A percentile compares a stretch with the other conserved stretches of the same genome.
Conservation (phyloP, 805 yeast species). For the Danielia reshetovae region DNA sequence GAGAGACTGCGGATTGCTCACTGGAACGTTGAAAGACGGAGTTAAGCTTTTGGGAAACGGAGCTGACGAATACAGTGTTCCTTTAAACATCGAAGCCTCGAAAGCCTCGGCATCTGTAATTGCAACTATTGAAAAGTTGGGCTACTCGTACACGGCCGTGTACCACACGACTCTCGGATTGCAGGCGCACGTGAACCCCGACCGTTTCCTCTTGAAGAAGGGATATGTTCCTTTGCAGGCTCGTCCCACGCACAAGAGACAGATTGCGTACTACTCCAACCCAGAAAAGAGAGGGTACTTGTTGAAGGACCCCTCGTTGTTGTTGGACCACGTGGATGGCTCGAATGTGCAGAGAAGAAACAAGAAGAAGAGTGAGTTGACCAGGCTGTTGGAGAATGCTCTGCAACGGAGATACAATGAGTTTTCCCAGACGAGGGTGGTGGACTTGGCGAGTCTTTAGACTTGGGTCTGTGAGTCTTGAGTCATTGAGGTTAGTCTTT, state of each 20-base stretch:
- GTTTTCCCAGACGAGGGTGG: slow-evolving; percentile 11
- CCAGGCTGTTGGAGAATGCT: slow-evolving; percentile 33
- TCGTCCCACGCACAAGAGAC: slow-evolving; percentile 79
- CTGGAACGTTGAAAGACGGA: slow-evolving; percentile 73
- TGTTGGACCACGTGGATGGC: slow-evolving; percentile 34
- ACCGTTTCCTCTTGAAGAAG: slow-evolving; percentile 58
- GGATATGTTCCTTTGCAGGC: slow-evolving; percentile 84
- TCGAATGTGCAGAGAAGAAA: slow-evolving; percentile 17
- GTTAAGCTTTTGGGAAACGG: slow-evolving; percentile 77
- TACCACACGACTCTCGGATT: slow-evolving; percentile 64
- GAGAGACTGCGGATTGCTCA: slow-evolving; percentile 68
- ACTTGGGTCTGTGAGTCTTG: too few relatives aligned
- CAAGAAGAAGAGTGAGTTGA: slow-evolving; percentile 33
- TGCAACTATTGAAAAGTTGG: slow-evolving; percentile 62
- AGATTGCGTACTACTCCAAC: slow-evolving; percentile 72
- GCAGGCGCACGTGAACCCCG: slow-evolving; percentile 74
- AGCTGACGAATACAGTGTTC: slow-evolving; percentile 42
- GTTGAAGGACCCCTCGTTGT: slow-evolving; percentile 33
- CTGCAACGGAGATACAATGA: slow-evolving; percentile 15
- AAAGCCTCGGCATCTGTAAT: slow-evolving; percentile 77
- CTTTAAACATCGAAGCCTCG: slow-evolving; percentile 76
- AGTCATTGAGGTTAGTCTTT: too few relatives aligned
- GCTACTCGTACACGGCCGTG: slow-evolving; percentile 70
- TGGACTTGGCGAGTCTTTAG: slow-evolving; percentile 5
- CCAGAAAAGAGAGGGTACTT: slow-evolving; percentile 75